A percentile compares a stretch with the other conserved stretches of the same genome.
Conservation (phyloP, 305 asterid species). For the Fraxinus sp. region DNA sequence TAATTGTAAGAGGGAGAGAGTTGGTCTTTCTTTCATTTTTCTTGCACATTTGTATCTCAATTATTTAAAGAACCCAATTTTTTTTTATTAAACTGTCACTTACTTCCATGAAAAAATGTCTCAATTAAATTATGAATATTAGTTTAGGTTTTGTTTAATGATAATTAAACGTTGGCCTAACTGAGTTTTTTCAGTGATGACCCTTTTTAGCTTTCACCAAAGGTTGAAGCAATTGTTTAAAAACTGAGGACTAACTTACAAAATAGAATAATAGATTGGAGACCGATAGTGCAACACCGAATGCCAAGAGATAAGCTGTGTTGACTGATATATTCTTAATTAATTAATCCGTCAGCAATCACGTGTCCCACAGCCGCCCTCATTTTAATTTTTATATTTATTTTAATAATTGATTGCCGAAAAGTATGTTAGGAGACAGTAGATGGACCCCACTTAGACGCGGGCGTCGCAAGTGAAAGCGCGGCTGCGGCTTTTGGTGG, state of each 20-base stretch:
- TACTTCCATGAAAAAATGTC: not conserved
- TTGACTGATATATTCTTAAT: not conserved
- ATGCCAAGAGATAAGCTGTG: not conserved
- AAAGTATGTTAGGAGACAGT: not conserved
- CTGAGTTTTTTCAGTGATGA: not conserved
- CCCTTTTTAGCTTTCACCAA: not conserved
- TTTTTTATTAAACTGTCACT: not conserved
- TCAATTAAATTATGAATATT: not conserved
- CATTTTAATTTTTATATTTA: not conserved
- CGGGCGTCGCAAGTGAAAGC: slow-evolving; percentile 16
- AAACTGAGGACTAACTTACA: not conserved
- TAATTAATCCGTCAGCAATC: not conserved
- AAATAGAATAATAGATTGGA: not conserved
- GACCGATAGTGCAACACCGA: not conserved
- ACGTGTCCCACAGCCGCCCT: not conserved
- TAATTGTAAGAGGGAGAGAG: too few relatives aligned
- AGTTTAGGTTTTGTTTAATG: not conserved
- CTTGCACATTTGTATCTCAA: not conserved
- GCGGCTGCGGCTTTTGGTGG: slow-evolving; percentile 16
- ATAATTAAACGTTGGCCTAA: not conserved
- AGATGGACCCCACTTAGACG: slow-evolving; percentile 1
- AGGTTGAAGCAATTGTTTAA: not conserved
- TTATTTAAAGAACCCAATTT: not conserved
- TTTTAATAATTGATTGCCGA: not conserved
- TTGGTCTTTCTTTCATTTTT: not conserved